Percentiles rank a stretch among this genome's conserved stretches.
These are phyloP conservation scores for Fragaria iinumae DNA, from an alignment of 306 rosid species.

Conservation along the genomic window DNA sequence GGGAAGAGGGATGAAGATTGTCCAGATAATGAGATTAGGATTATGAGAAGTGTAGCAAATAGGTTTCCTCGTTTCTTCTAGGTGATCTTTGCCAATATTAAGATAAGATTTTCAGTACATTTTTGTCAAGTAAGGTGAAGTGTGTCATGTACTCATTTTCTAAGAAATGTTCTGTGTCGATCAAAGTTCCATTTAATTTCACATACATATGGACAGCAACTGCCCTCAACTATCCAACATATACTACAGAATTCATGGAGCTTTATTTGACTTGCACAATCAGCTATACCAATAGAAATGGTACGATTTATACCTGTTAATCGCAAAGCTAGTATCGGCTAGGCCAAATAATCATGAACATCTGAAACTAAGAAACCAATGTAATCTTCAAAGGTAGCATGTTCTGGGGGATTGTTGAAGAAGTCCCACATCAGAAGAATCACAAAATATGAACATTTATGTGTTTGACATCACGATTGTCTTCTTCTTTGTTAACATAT, in stretches of 20 bases:
- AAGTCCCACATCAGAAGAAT: not conserved
- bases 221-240: conserved; percentile 1
- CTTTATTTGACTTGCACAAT: not conserved
- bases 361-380: conserved; percentile 17
- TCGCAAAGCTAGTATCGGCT: not conserved
- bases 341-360: conserved; percentile 27
- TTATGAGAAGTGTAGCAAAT: too few relatives aligned
- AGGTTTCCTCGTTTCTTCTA: too few relatives aligned
- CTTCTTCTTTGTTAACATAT: conserved; percentile 40
- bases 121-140: too few relatives aligned
- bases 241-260: conserved; percentile 24
- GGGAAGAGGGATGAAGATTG: too few relatives aligned
- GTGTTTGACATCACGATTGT: conserved; percentile 6
- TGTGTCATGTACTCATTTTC: too few relatives aligned
- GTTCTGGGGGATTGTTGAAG: not conserved
- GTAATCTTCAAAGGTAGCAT: conserved; percentile 15
- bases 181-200: too few relatives aligned
- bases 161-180: too few relatives aligned
- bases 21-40: too few relatives aligned
- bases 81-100: too few relatives aligned
- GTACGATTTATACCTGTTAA: conserved; percentile 19
- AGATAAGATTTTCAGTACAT: too few relatives aligned
- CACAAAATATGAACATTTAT: not conserved
- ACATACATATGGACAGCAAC: too few relatives aligned
- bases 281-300: conserved; percentile 13